Conservation (phyloP, 2,329 filamentous ascomycete genomes). For the Penicillium freii region DNA sequence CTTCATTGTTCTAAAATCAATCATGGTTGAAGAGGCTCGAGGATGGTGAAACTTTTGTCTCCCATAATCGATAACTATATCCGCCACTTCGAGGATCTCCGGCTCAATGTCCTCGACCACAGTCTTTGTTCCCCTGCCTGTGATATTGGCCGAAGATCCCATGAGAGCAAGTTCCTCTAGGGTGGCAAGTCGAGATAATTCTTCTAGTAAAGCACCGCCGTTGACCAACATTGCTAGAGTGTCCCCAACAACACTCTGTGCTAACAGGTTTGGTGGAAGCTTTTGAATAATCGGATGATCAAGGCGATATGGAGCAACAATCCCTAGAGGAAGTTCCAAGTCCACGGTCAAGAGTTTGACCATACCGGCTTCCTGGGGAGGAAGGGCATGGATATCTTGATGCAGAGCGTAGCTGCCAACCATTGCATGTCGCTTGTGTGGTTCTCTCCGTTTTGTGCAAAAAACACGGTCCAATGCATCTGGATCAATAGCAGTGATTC, state of each 20-base stretch:
- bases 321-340: conserved; percentile 28
- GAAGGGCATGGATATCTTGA: conserved; percentile 22
- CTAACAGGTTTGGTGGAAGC: conserved; percentile 15
- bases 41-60: conserved; percentile 25
- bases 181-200: conserved; percentile 25
- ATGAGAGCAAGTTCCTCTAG: conserved; percentile 24
- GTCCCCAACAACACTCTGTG: conserved; percentile 17
- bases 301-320: conserved; percentile 23
- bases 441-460: conserved; percentile 20
- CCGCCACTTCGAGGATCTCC: conserved; percentile 28
- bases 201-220: conserved; percentile 28
- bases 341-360: conserved; percentile 24
- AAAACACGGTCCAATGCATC: conserved; percentile 23
- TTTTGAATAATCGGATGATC: conserved; percentile 27
- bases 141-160: conserved; percentile 34
- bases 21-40: conserved; percentile 29
- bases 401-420: conserved; percentile 29
- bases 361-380: conserved; percentile 15
- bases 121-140: conserved; percentile 30
- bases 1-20: conserved; percentile 26
- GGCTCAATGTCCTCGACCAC: conserved; percentile 31
- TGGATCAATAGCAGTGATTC: conserved; percentile 21
- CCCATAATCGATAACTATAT: conserved; percentile 36
- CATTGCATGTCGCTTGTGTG: conserved; percentile 31
- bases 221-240: conserved; percentile 32